Conservation (phyloP, 2,329 filamentous ascomycete species). For the Fusarium staphyleae region DNA sequence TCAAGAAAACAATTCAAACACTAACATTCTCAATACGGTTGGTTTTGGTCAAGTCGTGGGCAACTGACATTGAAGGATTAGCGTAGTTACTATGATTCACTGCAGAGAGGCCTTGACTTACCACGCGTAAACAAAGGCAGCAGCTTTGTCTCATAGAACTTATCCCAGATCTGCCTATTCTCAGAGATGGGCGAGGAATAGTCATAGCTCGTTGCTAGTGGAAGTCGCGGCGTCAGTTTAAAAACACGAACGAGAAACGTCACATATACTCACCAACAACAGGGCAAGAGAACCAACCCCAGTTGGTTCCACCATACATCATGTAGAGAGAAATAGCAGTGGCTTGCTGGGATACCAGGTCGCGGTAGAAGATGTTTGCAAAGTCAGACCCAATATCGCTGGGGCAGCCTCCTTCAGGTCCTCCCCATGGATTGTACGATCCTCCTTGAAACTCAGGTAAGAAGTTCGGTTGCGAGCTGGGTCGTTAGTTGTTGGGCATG, state of each 20-base stretch:
- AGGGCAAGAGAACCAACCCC: conserved; percentile 65
- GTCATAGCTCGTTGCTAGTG: conserved; percentile 63
- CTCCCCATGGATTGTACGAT: conserved; percentile 67
- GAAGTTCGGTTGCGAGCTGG: conserved; percentile 34
- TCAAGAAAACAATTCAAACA: conserved; percentile 52
- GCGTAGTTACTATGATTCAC: too few species aligned
- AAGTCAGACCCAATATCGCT: conserved; percentile 64
- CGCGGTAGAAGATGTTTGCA: conserved; percentile 69
- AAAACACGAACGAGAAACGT: neutral
- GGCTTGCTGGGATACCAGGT: conserved; percentile 66
- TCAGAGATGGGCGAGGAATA: conserved; percentile 69
- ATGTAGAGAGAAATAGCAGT: conserved; percentile 69
- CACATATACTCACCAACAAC: conserved; percentile 49
- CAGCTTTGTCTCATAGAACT: conserved; percentile 70
- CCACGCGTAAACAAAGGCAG: conserved; percentile 64
- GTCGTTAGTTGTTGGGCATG: too few species aligned
- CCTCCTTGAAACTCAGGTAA: conserved; percentile 41
- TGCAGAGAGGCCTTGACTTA: neutral
- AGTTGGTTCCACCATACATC: conserved; percentile 70
- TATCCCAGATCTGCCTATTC: conserved; percentile 62
- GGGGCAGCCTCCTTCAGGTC: conserved; percentile 62
- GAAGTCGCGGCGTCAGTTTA: neutral
- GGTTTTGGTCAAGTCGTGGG: conserved; percentile 63
- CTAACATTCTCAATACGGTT: conserved; percentile 52
- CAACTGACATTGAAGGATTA: conserved; percentile 43